Evolutionary conservation across 2,329 filamentous ascomycete genomes (phyloP), one percentile per base, ranked within the genome.

Genomic region (Cytospora chrysosperma): DNA sequence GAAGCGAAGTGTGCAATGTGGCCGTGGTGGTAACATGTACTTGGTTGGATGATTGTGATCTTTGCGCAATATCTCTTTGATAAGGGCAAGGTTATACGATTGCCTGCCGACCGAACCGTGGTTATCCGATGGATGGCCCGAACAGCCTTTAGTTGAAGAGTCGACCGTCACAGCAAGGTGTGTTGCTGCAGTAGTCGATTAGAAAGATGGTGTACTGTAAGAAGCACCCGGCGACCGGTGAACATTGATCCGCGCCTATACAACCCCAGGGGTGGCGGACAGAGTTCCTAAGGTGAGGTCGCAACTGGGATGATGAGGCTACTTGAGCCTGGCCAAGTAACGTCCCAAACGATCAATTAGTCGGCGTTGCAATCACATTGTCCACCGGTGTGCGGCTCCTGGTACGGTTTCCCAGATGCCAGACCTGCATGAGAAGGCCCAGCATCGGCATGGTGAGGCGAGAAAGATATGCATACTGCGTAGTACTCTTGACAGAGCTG

Each of bases 191-290:
- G 59, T 26, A 52, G 53, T n/a, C 37, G n/a, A 15, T 13, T 6
- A 34, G 21, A 6, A 47, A 56, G 56, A 51, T 63, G 63, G 56
- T 63, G 63, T 63, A 56, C 55, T 51, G 60, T 56, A 63, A 56
- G 30, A 55, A 50, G 37, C 43, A 61, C 49, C 51, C 37, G 59
- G 21, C 56, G 43, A 65, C 63, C 63, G 63, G 63, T 65, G 63
- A 63, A 49, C 43, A n/a, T 24, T 24, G 43, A 27, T 40, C 51
- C 51, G 52, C 43, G 50, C 63, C 60, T 65, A 61, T 63, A 27
- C 55, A 51, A 56, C 58, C 52, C 60, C 49, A 47, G 54, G 40
- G 57, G 43, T 49, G 56, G 26, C 28, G 32, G 30, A 52, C 32
- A 51, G 47, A 53, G 59, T 59, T 55, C 43, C 61, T 32, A 28